Conservation (phyloP, 108 stramenopile species). For the Phaeodactylum tricornutum region DNA sequence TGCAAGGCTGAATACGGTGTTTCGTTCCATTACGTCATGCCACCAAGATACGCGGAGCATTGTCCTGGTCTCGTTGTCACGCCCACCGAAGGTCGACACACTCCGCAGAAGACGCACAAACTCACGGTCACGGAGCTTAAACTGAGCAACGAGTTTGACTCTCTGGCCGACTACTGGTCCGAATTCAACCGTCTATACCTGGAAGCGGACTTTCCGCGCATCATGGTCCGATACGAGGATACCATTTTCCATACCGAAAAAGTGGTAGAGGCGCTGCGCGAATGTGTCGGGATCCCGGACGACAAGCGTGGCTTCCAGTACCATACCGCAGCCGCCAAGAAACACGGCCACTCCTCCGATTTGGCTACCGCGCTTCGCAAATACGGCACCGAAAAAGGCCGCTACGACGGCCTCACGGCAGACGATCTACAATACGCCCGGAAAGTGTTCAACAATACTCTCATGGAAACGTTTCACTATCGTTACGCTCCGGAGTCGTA, state of each 20-base stretch:
- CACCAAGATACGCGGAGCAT: no score
- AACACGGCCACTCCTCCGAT: no score
- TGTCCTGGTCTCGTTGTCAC: no score
- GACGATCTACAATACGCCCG: slow-evolving; percentile 40
- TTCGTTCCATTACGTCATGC: no score
- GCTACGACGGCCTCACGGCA: slow-evolving; percentile 29
- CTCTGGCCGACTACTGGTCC: slow-evolving; percentile 56
- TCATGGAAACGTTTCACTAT: slow-evolving; percentile 28
- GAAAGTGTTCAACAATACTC: slow-evolving; percentile 21
- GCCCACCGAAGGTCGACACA: no score
- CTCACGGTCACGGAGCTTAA: no score
- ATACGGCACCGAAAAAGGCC: slow-evolving; percentile 48
- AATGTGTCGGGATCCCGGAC: slow-evolving; percentile 9
- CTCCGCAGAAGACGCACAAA: no score
- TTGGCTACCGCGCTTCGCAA: slow-evolving; percentile 49
- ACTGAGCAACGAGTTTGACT: no score
- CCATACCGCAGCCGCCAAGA: no score
- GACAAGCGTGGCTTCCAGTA: no score
- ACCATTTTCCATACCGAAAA: slow-evolving; percentile 4
- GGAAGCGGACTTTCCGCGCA: slow-evolving; percentile 56
- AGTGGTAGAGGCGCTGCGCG: neutral
- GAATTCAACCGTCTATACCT: slow-evolving; percentile 59
- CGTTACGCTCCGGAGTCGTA: no score
- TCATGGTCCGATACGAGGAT: slow-evolving; percentile 65
- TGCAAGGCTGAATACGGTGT: no score